Evolutionary conservation across 257 asterid genomes (phyloP).

Genomic region (Ilex aquifolium): DNA sequence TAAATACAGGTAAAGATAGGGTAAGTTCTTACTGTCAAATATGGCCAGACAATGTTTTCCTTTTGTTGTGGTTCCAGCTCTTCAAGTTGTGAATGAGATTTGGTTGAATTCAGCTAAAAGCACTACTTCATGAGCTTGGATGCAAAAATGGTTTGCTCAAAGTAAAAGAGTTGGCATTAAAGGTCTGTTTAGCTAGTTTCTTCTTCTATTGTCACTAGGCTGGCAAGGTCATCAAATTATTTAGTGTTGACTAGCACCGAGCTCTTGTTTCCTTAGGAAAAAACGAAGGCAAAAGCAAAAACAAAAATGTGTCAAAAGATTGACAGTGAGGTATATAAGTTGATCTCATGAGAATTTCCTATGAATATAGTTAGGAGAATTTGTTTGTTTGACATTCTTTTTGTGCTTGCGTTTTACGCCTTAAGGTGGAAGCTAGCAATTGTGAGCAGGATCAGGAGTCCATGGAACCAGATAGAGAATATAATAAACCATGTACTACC

Average conservation of each 20-base stretch:
- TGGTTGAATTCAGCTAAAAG: slow-evolving; percentile 43
- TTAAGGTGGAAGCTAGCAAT: slow-evolving; percentile 25
- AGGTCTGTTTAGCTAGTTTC: slow-evolving; percentile 33
- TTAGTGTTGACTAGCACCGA: slow-evolving; percentile 5
- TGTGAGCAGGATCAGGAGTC: slow-evolving; percentile 19
- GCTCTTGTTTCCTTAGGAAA: slow-evolving; percentile 8
- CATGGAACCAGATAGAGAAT: slow-evolving; percentile 20
- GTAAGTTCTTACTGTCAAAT: slow-evolving; percentile 26
- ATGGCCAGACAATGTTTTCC: background rate
- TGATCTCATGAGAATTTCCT: slow-evolving; percentile 1
- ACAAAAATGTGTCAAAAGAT: slow-evolving; percentile 15
- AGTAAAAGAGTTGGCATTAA: slow-evolving; percentile 27
- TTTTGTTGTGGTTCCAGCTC: background rate
- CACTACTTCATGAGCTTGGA: slow-evolving; percentile 63
- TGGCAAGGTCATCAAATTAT: background rate
- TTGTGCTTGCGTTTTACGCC: slow-evolving; percentile 7
- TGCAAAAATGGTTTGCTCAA: slow-evolving; percentile 50
- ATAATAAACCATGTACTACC: slow-evolving; percentile 22
- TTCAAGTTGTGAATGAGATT: background rate
- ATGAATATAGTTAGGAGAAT: background rate
- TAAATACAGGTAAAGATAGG: slow-evolving; percentile 62
- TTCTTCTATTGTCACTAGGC: slow-evolving; percentile 4
- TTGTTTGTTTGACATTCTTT: slow-evolving; percentile 4
- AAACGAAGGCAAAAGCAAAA: slow-evolving; percentile 22
- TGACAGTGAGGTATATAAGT: slow-evolving; percentile 37